These are phyloP conservation scores for Peronospora belbahrii DNA, from an alignment of 352 stramenopile genomes.

Conservation along the genomic window DNA sequence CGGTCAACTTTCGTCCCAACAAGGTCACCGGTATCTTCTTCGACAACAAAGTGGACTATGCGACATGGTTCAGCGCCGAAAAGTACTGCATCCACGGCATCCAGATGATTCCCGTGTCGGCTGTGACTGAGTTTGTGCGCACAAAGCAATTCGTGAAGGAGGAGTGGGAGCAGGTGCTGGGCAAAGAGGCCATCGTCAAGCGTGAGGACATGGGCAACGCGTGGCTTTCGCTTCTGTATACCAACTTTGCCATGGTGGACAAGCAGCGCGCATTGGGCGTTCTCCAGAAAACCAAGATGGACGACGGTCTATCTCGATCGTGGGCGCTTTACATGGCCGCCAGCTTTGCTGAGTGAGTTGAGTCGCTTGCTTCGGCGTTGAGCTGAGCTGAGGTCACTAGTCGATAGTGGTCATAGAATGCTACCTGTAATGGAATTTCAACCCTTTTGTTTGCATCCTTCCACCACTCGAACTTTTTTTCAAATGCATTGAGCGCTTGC, in stretches of 20 bases:
- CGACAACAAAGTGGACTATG: conserved; percentile 77
- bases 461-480: not conserved
- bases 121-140: conserved; percentile 25
- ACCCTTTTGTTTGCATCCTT: not conserved
- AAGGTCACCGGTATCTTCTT: conserved; percentile 69
- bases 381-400: not conserved
- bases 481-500: not conserved
- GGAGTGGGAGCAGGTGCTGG: not conserved
- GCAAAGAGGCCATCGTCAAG: not conserved
- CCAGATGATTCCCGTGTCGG: conserved; percentile 63
- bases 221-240: conserved; percentile 1
- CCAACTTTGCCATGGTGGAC: not conserved
- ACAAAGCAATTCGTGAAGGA: not conserved
- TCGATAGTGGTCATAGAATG: not conserved
- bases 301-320: conserved; percentile 1
- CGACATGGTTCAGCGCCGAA: conserved; percentile 64
- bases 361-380: not conserved
- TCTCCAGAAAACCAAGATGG: not conserved
- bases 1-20: conserved; percentile 28
- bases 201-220: not conserved
- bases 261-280: not conserved
- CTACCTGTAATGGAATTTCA: not conserved
- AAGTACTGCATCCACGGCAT: conserved; percentile 74
- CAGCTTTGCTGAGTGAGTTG: not conserved
- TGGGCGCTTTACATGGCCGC: conserved; percentile 1